Percentiles rank a stretch among this genome's conserved stretches.
Conservation (phyloP, 2,329 filamentous ascomycete genomes). For the Chrysoporthe cubensis region DNA sequence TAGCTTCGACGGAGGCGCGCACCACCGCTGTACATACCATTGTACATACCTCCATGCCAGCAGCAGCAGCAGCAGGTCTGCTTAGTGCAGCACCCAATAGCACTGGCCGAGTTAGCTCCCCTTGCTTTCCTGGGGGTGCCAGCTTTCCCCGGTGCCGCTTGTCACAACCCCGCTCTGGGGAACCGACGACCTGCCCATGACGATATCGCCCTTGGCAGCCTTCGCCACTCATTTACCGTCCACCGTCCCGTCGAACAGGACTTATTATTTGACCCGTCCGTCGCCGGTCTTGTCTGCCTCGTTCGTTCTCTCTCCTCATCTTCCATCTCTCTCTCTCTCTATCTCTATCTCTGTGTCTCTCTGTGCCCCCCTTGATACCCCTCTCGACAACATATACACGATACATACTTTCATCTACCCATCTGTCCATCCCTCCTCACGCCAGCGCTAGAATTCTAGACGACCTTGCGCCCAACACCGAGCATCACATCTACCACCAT, state of each 20-base stretch:
- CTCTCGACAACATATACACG: too few relatives aligned
- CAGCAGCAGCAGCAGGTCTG: too few relatives aligned
- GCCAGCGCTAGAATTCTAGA: neutral
- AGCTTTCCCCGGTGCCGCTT: neutral
- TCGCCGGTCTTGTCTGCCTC: neutral
- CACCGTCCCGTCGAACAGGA: neutral
- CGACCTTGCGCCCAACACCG: neutral
- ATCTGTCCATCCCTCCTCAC: neutral
- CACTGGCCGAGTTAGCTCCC: too few relatives aligned
- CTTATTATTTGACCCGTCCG: constrained; percentile 3
- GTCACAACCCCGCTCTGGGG: constrained; percentile 24
- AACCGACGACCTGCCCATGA: constrained; percentile 2
- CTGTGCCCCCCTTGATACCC: neutral
- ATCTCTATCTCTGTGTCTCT: constrained; percentile 18
- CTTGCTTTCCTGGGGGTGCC: neutral
- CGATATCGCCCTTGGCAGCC: constrained; percentile 15
- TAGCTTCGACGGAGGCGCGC: constrained; percentile 13
- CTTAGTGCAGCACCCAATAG: too few relatives aligned
- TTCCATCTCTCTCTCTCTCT: neutral
- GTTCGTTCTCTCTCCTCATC: neutral
- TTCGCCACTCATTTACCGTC: constrained; percentile 13
- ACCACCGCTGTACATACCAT: neutral
- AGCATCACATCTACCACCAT: constrained; percentile 30
- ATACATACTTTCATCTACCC: too few relatives aligned
- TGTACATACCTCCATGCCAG: too few relatives aligned